phyloP scores from a whole-genome alignment of 1,284 basidiomycete genomes.

The Cystobasidium sp. region DNA sequence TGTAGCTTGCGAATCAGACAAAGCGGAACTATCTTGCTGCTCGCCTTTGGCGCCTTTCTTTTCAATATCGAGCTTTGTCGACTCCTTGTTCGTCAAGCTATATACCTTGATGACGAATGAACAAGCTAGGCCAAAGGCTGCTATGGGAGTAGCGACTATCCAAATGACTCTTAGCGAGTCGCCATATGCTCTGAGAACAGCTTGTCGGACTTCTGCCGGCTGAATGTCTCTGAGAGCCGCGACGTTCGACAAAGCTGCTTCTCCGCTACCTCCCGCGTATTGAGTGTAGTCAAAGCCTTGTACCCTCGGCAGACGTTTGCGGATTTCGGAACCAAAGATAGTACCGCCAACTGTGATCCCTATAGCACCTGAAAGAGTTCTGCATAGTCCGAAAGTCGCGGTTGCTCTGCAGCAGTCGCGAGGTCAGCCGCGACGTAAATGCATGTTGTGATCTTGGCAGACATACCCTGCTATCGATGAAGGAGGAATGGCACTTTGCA shows the following conservation, averaged over 20 bases:
- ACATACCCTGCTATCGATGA: slow-evolving; percentile 75
- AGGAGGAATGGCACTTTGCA: slow-evolving; percentile 79
- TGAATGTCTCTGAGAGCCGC: slow-evolving; percentile 57
- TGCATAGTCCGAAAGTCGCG: slow-evolving; percentile 70
- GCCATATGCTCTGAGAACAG: slow-evolving; percentile 71
- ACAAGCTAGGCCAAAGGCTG: slow-evolving; percentile 53
- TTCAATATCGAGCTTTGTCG: slow-evolving; percentile 17
- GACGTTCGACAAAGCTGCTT: slow-evolving; percentile 35
- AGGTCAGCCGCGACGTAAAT: not conserved
- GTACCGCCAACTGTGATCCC: slow-evolving; percentile 67
- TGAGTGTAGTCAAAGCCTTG: slow-evolving; percentile 43
- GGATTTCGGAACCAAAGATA: slow-evolving; percentile 52
- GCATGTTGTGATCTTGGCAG: not conserved
- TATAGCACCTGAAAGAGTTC: slow-evolving; percentile 76
- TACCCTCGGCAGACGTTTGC: slow-evolving; percentile 45
- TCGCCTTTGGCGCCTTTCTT: not conserved
- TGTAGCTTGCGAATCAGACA: slow-evolving; percentile 2
- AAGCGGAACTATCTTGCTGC: not conserved
- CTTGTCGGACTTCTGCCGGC: slow-evolving; percentile 56
- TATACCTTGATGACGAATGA: slow-evolving; percentile 51
- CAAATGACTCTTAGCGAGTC: slow-evolving; percentile 72
- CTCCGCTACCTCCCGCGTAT: slow-evolving; percentile 49
- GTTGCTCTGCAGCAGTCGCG: slow-evolving; percentile 72
- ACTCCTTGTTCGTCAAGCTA: slow-evolving; percentile 46
- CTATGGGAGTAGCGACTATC: slow-evolving; percentile 62